Conservation (phyloP, 1,139 yeast genomes). For the Taphrina wiesneri region DNA sequence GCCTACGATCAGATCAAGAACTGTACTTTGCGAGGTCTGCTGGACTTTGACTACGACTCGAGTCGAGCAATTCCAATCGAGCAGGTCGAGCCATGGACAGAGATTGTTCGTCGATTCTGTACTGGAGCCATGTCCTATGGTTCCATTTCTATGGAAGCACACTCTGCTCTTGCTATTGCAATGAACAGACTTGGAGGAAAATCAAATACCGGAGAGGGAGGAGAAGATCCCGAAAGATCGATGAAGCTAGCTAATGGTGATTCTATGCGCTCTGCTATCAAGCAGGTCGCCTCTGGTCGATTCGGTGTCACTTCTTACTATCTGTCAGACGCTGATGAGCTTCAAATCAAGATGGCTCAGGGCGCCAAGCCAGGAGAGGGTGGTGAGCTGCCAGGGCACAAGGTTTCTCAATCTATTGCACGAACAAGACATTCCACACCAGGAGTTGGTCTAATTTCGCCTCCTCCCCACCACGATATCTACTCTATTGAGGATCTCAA, state of each 20-base stretch:
- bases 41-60: conserved; percentile 78
- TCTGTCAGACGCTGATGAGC: conserved; percentile 93
- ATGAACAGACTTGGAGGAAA: conserved; percentile 98
- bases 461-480: conserved; percentile 98
- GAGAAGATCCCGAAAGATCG: conserved; percentile 94
- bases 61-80: conserved; percentile 83
- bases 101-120: conserved; percentile 92
- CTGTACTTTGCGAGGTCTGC: conserved; percentile 89
- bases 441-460: conserved; percentile 94
- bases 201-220: conserved; percentile 99
- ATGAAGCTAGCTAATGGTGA: conserved; percentile 76
- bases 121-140: conserved; percentile 99
- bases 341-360: conserved; percentile 98
- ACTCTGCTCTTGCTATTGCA: conserved; percentile 95
- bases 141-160: conserved; percentile 97
- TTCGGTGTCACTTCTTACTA: conserved; percentile 96
- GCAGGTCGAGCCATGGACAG: conserved; percentile 99
- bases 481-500: conserved; percentile 97
- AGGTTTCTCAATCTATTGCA: conserved; percentile 84
- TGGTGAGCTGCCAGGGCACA: conserved; percentile 96
- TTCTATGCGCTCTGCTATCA: conserved; percentile 96
- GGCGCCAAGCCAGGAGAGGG: conserved; percentile 99
- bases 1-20: conserved; percentile 89
- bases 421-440: conserved; percentile 96
- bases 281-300: conserved; percentile 97